Evolutionary conservation across 2,329 filamentous ascomycete species (phyloP).

Genomic region (Leptographium galeiforme): DNA sequence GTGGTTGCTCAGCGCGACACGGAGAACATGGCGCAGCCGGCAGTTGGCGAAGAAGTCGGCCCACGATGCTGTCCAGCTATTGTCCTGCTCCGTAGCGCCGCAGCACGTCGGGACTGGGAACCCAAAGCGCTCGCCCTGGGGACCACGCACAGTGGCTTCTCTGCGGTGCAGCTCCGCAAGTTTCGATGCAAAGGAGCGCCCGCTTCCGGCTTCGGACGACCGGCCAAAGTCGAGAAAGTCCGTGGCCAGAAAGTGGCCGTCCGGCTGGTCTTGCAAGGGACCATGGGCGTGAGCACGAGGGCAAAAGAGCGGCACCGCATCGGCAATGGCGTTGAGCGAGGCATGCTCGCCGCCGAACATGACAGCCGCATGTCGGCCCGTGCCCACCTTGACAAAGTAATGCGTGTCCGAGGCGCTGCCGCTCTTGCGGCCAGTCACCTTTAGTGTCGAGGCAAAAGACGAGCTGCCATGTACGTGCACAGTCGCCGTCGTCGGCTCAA

Average conservation of each 20-base stretch:
- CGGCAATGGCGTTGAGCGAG: slow-evolving; percentile 71
- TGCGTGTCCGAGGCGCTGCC: slow-evolving; percentile 6
- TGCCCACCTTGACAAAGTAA: slow-evolving; percentile 63
- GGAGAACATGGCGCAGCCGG: slow-evolving; percentile 53
- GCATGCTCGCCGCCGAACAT: slow-evolving; percentile 75
- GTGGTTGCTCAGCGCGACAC: slow-evolving; percentile 44
- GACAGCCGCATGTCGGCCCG: slow-evolving; percentile 40
- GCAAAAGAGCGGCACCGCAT: slow-evolving; percentile 58
- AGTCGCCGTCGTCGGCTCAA: slow-evolving; percentile 39
- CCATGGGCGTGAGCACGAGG: slow-evolving; percentile 66
- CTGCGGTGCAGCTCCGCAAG: slow-evolving; percentile 68
- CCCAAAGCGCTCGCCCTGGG: slow-evolving; percentile 55
- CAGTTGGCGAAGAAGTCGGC: slow-evolving; percentile 74
- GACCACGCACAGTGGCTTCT: slow-evolving; percentile 47
- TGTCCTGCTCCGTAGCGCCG: slow-evolving; percentile 72
- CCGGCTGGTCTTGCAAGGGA: slow-evolving; percentile 35
- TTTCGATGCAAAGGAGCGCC: slow-evolving; percentile 55
- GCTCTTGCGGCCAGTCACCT: slow-evolving; percentile 14
- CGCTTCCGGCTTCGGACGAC: slow-evolving; percentile 23
- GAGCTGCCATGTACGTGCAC: slow-evolving; percentile 51
- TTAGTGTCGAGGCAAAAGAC: slow-evolving; percentile 53
- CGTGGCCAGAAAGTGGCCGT: slow-evolving; percentile 49
- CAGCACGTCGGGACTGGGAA: slow-evolving; percentile 81
- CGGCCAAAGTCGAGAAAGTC: slow-evolving; percentile 62
- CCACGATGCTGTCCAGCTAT: slow-evolving; percentile 61